Base-by-base conservation (phyloP, 495 filamentous ascomycete genomes). In the Penicillium alfredii region DNA sequence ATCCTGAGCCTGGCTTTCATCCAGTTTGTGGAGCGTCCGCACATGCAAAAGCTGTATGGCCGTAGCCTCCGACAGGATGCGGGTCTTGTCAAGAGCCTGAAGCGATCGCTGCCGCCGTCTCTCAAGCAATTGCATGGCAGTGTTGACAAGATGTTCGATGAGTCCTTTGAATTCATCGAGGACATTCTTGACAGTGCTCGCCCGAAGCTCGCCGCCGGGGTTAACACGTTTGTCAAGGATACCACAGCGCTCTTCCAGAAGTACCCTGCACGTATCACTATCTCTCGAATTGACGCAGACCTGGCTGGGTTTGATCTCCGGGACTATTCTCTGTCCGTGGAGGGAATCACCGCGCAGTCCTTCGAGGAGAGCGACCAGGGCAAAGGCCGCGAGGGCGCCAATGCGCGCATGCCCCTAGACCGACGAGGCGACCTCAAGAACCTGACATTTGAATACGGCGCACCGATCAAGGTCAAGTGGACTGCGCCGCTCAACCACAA, bases 21-120 rank as follows among this genome's bases (percentile, higher is more conserved):
- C 39, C 84, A 95, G 43, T 81, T 90, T 37, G 84, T 98, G 3
- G 92, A 98, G 58, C 81, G 88, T 27, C 92, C 92, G 16, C 92
- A 98, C 61, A 98, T 98, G 92, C 88, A 95, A 62, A 97, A 95
- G 66, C 73, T 96, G 15, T 98, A 98, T 51, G 92, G 92, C 25
- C 72, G 76, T 38, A 81, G 77, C 51, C 66, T 98, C 16, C 82
- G 93, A 45, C 70, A 80, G 45, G 86, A 94, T 61, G 88, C 90
- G 8, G 93, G 92, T 46, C 70, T 98, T 16, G 87, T 88, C 24
- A 89, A 86, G 61, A 96, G 84, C 54, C 71, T 98, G 45, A 84
- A 85, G 54, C 79, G 84, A 38, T 85, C 86, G 3, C 66, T 98
- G n/a, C 92, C 92, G 3, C 78, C 81, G n/a, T 82, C 86, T 5